Conservation (phyloP, 2,329 filamentous ascomycete species). For the Colletotrichum plurivorum region DNA sequence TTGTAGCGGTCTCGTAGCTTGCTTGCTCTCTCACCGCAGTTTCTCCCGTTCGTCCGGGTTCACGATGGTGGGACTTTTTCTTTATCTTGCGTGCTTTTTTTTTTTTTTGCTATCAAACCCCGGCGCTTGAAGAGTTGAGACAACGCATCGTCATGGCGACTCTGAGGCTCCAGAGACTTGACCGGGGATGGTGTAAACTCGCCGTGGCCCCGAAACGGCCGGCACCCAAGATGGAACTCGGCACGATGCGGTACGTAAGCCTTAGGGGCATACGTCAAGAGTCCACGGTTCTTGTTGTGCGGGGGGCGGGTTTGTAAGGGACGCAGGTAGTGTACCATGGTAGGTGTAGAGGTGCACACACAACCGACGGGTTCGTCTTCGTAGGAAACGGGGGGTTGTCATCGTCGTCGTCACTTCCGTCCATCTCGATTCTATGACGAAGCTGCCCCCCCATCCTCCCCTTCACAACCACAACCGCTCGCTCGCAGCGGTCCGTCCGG, state of each 20-base stretch:
- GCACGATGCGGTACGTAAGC: slow-evolving; percentile 4
- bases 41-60: slow-evolving; percentile 1
- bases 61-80: slow-evolving; percentile 7
- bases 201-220: background rate
- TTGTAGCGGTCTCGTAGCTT: background rate
- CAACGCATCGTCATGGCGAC: background rate
- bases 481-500: too few relatives aligned
- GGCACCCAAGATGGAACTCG: slow-evolving; percentile 27
- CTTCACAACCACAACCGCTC: background rate
- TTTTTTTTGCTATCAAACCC: background rate
- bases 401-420: too few relatives aligned
- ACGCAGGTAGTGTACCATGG: too few relatives aligned
- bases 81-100: background rate
- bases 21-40: background rate
- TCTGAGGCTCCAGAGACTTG: background rate
- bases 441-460: too few relatives aligned
- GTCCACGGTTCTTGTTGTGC: background rate
- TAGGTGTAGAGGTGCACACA: too few relatives aligned
- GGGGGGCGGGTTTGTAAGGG: too few relatives aligned
- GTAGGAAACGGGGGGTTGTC: too few relatives aligned
- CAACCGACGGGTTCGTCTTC: too few relatives aligned
- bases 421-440: too few relatives aligned
- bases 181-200: background rate
- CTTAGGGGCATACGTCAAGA: background rate
- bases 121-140: slow-evolving; percentile 2